Evolutionary conservation across 164 flowering plant genomes (phyloP), one percentile per base, ranked within the genome.

Genomic region (Protea cynaroides): DNA sequence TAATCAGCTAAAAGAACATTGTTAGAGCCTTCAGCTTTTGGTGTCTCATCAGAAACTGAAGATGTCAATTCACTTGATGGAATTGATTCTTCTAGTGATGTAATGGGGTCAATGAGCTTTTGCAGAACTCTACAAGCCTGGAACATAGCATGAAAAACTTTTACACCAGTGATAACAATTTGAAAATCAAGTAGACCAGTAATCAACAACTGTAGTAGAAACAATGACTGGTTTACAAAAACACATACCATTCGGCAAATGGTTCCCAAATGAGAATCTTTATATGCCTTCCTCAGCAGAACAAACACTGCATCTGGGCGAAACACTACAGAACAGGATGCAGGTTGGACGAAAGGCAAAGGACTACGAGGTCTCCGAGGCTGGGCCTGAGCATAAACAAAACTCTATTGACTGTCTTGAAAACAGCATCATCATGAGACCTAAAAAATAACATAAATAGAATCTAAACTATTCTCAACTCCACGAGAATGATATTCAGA

Each of bases 231-330:
- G 40, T 51, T 53, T 63, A 40, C 64, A 23, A 58, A 62, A 58
- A 62, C 19, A 53, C 70, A 55, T 80, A 92, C 98, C 79, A 74
- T 74, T 66, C 80, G 84, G 73, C 94, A 87, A 67, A 87, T 77
- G 58, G 63, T 70, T 65, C 88, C 88, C 22, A 92, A 76, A 63
- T 82, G 81, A 66, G 87, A 37, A 77, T 92, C 94, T 65, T 74
- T 86, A 68, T 84, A 86, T 61, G 94, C 97, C 82, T 76, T 89
- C 65, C 89, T 80, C 58, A 92, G 79, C 61, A 89, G 77, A 76
- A 78, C 44, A 66, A 89, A 79, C 67, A 83, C 77, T 10, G 75
- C 77, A 75, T 89, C 94, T 46, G 91, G 78, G 24, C 92, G 94
- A 65, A 86, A 92, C 25, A 75, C 94, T 57, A 80, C 56, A 23